Evolutionary conservation across 192 early-diverging fungal species (phyloP).

Genomic region (Dissophora globulifera): DNA sequence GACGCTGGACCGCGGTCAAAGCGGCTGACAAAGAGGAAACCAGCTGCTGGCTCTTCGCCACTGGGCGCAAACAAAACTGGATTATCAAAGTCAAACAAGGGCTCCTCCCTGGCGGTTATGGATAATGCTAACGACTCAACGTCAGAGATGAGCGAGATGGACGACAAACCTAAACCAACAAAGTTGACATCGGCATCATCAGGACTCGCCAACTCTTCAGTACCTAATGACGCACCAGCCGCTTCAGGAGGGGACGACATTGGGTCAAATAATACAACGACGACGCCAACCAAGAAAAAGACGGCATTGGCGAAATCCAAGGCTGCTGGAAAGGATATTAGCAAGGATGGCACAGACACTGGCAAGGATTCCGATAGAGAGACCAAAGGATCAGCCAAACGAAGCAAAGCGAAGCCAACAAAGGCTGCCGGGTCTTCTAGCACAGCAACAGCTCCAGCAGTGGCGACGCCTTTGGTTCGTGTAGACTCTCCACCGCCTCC

Average conservation of each 20-base stretch:
- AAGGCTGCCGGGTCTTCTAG: slow-evolving; percentile 7
- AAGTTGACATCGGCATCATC: slow-evolving; percentile 5
- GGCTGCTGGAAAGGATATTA: slow-evolving; percentile 9
- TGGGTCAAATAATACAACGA: neutral
- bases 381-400: slow-evolving; percentile 24
- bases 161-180: slow-evolving; percentile 24
- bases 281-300: slow-evolving; percentile 34
- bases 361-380: slow-evolving; percentile 47
- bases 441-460: slow-evolving; percentile 5
- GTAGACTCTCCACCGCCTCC: slow-evolving; percentile 26
- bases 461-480: slow-evolving; percentile 19
- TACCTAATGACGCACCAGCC: neutral
- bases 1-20: slow-evolving; percentile 28
- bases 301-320: slow-evolving; percentile 22
- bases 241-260: neutral
- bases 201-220: slow-evolving; percentile 11
- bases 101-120: slow-evolving; percentile 20
- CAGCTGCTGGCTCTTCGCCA: slow-evolving; percentile 24
- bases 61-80: slow-evolving; percentile 8
- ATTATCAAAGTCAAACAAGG: slow-evolving; percentile 14
- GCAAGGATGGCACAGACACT: slow-evolving; percentile 20
- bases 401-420: slow-evolving; percentile 15
- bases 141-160: slow-evolving; percentile 45
- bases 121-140: slow-evolving; percentile 47
- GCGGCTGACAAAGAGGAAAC: slow-evolving; percentile 17